Conservation (phyloP, 345 rosid genomes). For the Brassica cretica region DNA sequence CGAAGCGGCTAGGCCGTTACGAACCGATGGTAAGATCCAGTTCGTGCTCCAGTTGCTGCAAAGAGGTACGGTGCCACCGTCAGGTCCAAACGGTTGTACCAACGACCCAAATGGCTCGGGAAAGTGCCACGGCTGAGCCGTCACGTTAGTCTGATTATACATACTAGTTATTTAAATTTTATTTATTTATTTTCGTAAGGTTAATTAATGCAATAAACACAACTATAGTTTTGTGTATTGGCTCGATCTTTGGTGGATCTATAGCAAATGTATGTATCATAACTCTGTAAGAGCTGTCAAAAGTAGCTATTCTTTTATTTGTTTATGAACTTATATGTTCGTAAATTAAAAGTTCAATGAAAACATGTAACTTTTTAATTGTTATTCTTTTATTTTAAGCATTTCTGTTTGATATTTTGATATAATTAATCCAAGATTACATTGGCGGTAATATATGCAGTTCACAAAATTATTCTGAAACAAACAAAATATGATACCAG, state of each 20-base stretch:
- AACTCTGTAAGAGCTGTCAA: constrained; percentile 18
- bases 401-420: neutral
- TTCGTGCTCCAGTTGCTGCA: constrained; percentile 37
- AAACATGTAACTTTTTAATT: neutral
- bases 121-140: constrained; percentile 17
- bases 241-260: neutral
- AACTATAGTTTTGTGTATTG: neutral
- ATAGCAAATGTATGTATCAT: constrained; percentile 27
- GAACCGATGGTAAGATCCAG: constrained; percentile 15
- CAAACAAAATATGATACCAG: neutral
- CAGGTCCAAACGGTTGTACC: constrained; percentile 35
- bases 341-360: neutral
- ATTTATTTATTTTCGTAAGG: neutral
- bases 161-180: constrained; percentile 17
- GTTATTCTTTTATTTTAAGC: neutral
- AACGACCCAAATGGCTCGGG: constrained; percentile 28
- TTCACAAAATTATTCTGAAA: neutral
- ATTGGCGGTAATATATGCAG: neutral
- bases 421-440: neutral
- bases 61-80: constrained; percentile 4
- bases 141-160: neutral
- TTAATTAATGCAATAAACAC: constrained; percentile 15
- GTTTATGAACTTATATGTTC: neutral
- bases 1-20: constrained; percentile 34
- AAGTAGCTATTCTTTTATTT: constrained; percentile 9